Evolutionary conservation across 495 filamentous ascomycete species (phyloP), one percentile per base, ranked within the genome.

Genomic region (Neurospora sp.): DNA sequence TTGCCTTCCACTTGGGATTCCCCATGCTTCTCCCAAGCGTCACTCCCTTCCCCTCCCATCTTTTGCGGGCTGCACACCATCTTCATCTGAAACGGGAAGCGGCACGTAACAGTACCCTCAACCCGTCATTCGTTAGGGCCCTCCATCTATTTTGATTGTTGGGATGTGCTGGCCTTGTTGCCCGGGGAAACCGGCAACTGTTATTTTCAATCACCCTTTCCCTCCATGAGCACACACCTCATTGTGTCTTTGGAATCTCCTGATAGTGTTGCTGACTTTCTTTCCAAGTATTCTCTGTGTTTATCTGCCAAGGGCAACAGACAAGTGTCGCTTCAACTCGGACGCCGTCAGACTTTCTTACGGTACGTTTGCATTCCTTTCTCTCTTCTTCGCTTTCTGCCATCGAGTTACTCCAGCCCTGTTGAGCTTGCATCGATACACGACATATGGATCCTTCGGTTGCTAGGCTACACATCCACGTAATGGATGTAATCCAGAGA

Each of bases 1-100:
- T 72, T 77, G 76, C 79, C 79, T 81, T 76, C 75, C 70, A 31
- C 48, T 68, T 72, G 69, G 74, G 41, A 68, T 65, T 35, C 68
- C 38, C 74, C 42, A 41, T 73, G 73, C 72, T 70, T 69, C 69
- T 74, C 68, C 69, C 72, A 37, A 65, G 70, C 65, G 71, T 72
- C 31, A 61, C 68, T 42, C 71, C 48, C 73, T 73, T 73, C 73
- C 76, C 76, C 75, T 76, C 70, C 76, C 70, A 70, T 37, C 72
- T 69, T 70, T 53, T 76, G 61, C 35, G 53, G 53, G 71, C 74
- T 76, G 72, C 76, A 78, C 74, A 78, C 68, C 75, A 76, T 71
- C 45, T 44, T 72, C 59, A 59, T 59, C 53, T 65, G 53, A 65
- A 65, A 65, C 53, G 53, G 53, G 53, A 65, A 65, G 53, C 53